Conservation (phyloP, 2,329 filamentous ascomycete genomes). For the Lasiodiplodia citricola region DNA sequence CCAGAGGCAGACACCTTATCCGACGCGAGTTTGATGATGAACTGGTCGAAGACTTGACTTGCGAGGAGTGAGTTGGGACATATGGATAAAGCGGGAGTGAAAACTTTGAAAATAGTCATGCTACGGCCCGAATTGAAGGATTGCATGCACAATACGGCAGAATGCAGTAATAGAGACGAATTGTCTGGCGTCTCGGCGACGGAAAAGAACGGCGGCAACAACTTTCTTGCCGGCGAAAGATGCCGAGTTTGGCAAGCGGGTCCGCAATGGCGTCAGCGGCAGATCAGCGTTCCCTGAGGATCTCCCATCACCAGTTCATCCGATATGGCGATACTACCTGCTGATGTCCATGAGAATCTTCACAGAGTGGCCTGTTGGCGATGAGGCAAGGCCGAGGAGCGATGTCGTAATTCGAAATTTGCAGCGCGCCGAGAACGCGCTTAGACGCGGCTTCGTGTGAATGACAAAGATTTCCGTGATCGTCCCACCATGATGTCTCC, state of each 20-base stretch:
- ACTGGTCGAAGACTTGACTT: no score
- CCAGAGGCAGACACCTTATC: no score
- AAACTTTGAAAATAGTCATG: no score
- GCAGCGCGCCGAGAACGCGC: not conserved
- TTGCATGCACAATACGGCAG: no score
- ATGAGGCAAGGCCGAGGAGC: not conserved
- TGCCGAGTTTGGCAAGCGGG: not conserved
- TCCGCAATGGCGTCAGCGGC: not conserved
- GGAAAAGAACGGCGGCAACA: not conserved
- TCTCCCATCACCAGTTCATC: not conserved
- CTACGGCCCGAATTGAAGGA: no score
- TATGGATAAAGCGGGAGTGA: no score
- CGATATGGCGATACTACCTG: not conserved
- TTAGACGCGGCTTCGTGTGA: not conserved
- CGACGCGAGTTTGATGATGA: no score
- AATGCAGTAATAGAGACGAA: no score
- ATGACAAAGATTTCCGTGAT: not conserved
- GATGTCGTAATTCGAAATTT: constrained; percentile 1
- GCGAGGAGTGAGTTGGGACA: no score
- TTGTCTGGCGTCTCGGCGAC: not conserved
- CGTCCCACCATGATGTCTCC: constrained; percentile 2
- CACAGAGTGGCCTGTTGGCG: not conserved
- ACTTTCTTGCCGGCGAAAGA: not conserved
- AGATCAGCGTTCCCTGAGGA: not conserved
- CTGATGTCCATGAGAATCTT: not conserved